Base-by-base conservation (phyloP, 768 basidiomycete species). In the Lactarius sanguifluus region DNA sequence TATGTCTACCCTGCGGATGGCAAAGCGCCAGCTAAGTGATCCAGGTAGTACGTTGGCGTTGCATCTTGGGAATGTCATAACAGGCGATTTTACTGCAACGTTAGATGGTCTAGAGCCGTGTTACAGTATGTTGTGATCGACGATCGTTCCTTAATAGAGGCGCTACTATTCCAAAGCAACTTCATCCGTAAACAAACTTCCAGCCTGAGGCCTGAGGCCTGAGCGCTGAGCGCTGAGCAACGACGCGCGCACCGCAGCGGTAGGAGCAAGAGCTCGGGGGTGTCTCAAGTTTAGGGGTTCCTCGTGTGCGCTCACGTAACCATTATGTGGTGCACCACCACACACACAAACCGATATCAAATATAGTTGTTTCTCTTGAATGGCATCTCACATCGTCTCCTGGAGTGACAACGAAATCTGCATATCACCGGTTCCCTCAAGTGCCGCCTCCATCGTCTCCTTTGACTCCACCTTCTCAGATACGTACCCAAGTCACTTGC, bases 381-480 rank as follows among this genome's bases (percentile, higher is more conserved):
- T 67, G 66, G 47, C 61, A 40, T 16, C 45, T 54, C 57, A 18
- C 12, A 59, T 54, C 30, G 30, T 47, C 40, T 55, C 38, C 15
- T 40, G 32, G 50, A 36, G 36, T 36, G 36, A 34, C 25, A 8
- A 23, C 50, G 50, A 62, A 38, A 34, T 7, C 50, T 16, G 25
- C 13, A 7, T 16, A 8, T 52, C 50, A 8, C 50, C 23, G 15
- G 50, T 23, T 28, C 25, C 6, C 12, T 20, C 55, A 4, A 66
- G 60, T 45, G 6, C n/a, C 7, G 47, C 41, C 47, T 59, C 66
- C 13, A 32, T 63, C 16, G 57, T 47, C 25, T 58, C 66, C 5
- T 50, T 67, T 28, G 66, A 67, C 40, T 30, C 61, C 10, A 28
- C 57, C 5, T 38, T 41, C 40, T 23, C 57, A 30, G 52, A 63